phyloP scores from a whole-genome alignment of 2,329 filamentous ascomycete genomes.

The Phaeosphaeria sp. region DNA sequence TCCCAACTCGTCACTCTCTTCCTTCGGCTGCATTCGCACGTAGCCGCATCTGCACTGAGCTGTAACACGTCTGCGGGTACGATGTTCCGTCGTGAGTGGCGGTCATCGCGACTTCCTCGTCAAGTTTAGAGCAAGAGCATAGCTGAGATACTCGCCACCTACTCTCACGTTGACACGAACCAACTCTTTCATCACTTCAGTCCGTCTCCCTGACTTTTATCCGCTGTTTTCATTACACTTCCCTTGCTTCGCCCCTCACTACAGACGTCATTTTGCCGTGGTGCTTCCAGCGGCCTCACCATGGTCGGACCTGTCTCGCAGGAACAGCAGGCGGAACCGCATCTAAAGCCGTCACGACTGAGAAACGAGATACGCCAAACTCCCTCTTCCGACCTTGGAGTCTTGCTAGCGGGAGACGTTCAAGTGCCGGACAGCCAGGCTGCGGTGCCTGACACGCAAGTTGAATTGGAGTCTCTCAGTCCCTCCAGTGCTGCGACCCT shows the following conservation, averaged over 20 bases:
- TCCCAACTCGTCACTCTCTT: background rate
- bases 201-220: background rate
- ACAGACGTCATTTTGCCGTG: background rate
- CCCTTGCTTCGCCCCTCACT: background rate
- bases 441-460: conserved; percentile 27
- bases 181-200: background rate
- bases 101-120: conserved; percentile 20
- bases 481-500: background rate
- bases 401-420: background rate
- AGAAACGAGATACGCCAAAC: conserved; percentile 21
- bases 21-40: background rate
- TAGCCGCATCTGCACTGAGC: background rate
- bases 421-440: conserved; percentile 26
- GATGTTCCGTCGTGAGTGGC: background rate
- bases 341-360: conserved; percentile 25
- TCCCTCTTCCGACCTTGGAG: background rate
- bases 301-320: conserved; percentile 20
- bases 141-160: conserved; percentile 12
- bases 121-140: background rate
- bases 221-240: background rate
- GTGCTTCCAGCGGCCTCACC: background rate
- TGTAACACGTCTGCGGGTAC: background rate
- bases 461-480: background rate
- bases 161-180: conserved; percentile 1
- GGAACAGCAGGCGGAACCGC: conserved; percentile 10